Evolutionary conservation across 441 rosid genomes (phyloP).

Genomic region (Oxalis stricta): DNA sequence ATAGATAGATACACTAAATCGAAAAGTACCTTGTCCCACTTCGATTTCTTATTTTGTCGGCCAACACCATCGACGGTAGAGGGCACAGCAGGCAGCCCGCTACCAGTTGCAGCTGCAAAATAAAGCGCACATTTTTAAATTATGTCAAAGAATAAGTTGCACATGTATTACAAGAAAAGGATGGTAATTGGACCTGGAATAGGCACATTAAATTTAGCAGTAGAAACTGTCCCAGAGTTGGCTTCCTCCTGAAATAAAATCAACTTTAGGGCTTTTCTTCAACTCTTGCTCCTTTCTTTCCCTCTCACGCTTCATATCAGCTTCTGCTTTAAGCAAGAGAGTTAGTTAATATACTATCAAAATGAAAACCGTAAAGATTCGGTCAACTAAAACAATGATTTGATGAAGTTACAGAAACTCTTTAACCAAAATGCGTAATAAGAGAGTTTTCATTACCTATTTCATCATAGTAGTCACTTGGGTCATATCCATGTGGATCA

Average conservation of each 20-base stretch:
- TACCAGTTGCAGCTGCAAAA: slow-evolving; percentile 25
- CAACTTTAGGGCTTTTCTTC: slow-evolving; percentile 74
- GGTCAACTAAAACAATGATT: too few species aligned
- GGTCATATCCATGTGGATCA: slow-evolving; percentile 86
- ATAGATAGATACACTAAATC: too few species aligned
- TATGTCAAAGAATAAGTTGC: slow-evolving; percentile 1
- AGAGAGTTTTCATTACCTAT: slow-evolving; percentile 37
- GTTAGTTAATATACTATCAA: too few species aligned
- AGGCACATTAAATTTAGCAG: slow-evolving; percentile 54
- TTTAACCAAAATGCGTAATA: neutral
- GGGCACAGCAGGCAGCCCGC: slow-evolving; percentile 37
- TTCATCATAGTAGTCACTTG: slow-evolving; percentile 66
- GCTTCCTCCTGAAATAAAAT: slow-evolving; percentile 49
- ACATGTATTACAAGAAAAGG: neutral
- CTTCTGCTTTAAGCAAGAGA: slow-evolving; percentile 32
- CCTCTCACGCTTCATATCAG: slow-evolving; percentile 63
- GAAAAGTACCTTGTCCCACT: slow-evolving; percentile 99
- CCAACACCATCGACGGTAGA: slow-evolving; percentile 33
- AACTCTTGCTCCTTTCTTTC: slow-evolving; percentile 89
- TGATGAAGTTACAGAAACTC: neutral
- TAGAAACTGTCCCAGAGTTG: slow-evolving; percentile 45
- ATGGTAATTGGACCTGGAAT: slow-evolving; percentile 31
- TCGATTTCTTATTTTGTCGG: slow-evolving; percentile 81
- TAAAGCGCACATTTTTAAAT: slow-evolving; percentile 10
- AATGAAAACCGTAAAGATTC: too few species aligned